Conservation (phyloP, 2,329 filamentous ascomycete genomes). For the Eutypella sp. region DNA sequence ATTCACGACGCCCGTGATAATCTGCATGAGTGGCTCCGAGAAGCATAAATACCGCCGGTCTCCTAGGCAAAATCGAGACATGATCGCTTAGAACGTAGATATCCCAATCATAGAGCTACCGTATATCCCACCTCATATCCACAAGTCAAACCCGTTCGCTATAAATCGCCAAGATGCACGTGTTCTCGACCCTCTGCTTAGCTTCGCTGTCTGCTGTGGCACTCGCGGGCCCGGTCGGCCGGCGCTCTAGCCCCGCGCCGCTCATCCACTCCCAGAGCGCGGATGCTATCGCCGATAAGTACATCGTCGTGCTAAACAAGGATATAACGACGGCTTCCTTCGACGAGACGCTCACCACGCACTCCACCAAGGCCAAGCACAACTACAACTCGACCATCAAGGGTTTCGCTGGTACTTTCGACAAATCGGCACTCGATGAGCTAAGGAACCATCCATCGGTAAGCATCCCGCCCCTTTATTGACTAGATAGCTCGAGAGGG, state of each 20-base stretch:
- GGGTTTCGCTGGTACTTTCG: neutral
- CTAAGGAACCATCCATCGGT: neutral
- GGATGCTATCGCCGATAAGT: neutral
- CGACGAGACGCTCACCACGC: neutral
- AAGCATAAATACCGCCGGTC: neutral
- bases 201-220: neutral
- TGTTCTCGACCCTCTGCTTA: neutral
- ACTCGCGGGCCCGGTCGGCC: neutral
- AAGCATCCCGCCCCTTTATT: too few relatives aligned
- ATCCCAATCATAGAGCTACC: neutral
- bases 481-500: neutral
- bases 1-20: neutral
- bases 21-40: too few relatives aligned
- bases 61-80: too few relatives aligned
- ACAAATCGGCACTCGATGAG: neutral
- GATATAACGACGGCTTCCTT: neutral
- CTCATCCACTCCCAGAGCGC: neutral
- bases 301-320: neutral
- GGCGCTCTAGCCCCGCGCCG: neutral
- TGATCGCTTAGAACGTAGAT: too few relatives aligned
- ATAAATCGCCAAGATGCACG: neutral
- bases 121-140: neutral
- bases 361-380: neutral
- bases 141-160: neutral
- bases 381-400: neutral